Percentiles rank a stretch among this genome's conserved stretches.
Evolutionary conservation across 345 rosid species (phyloP).

Genomic region (Syzygium grande): DNA sequence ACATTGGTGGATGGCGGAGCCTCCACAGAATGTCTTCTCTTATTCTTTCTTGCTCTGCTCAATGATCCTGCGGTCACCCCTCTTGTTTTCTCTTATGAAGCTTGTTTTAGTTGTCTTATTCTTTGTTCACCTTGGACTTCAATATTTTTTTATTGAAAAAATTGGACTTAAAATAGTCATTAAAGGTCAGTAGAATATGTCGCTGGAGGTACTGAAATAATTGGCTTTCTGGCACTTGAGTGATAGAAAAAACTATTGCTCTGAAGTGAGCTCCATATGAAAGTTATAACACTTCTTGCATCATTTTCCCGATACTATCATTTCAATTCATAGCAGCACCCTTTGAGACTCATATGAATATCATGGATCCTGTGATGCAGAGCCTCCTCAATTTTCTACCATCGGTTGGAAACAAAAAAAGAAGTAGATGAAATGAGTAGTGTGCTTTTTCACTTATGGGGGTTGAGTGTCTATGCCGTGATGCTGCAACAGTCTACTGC

Average conservation of each 20-base stretch:
- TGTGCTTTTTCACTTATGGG: background rate
- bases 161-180: background rate
- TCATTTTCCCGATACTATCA: background rate
- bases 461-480: background rate
- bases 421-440: background rate
- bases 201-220: background rate
- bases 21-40: background rate
- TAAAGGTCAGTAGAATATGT: background rate
- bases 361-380: background rate
- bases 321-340: background rate
- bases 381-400: background rate
- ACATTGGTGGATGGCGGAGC: background rate
- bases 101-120: background rate
- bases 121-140: background rate
- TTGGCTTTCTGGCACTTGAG: background rate
- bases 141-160: background rate
- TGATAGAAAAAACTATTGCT: background rate
- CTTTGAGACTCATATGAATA: background rate
- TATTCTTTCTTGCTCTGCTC: background rate
- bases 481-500: background rate
- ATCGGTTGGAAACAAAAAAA: background rate
- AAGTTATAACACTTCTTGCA: background rate
- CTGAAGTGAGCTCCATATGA: background rate
- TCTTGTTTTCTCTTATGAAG: background rate
- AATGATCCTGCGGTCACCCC: too few species aligned